These are phyloP conservation scores for Cryptosporidium viatorum DNA, from an alignment of 169 alveolate genomes.

Conservation along the genomic window DNA sequence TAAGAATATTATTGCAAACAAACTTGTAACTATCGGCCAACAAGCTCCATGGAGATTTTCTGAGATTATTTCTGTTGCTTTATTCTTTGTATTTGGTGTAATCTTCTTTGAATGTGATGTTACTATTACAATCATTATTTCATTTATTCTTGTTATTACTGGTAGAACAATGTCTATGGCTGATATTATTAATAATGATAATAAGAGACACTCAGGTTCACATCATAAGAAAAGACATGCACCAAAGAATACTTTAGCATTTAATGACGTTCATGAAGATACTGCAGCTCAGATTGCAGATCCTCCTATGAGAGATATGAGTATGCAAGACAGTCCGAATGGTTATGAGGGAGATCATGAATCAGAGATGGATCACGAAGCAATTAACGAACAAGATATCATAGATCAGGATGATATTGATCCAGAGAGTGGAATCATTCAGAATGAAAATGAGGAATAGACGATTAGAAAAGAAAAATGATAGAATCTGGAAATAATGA, in stretches of 20 bases:
- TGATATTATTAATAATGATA: slow-evolving; percentile 83
- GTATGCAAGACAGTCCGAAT: slow-evolving; percentile 31
- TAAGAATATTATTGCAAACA: slow-evolving; percentile 91
- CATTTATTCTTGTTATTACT: slow-evolving; percentile 80
- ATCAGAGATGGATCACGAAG: slow-evolving; percentile 60
- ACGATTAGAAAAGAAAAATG: background rate
- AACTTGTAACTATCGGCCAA: slow-evolving; percentile 92
- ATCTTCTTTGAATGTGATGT: slow-evolving; percentile 84
- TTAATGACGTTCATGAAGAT: slow-evolving; percentile 70
- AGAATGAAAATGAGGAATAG: slow-evolving; percentile 28
- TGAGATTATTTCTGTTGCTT: slow-evolving; percentile 89
- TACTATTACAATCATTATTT: slow-evolving; percentile 80
- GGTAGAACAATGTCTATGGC: slow-evolving; percentile 86
- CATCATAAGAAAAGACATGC: slow-evolving; percentile 30
- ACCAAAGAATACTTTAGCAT: slow-evolving; percentile 47
- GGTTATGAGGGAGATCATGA: slow-evolving; percentile 59
- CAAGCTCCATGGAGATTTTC: slow-evolving; percentile 94
- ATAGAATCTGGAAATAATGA: background rate
- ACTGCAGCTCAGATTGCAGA: slow-evolving; percentile 42
- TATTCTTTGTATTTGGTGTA: slow-evolving; percentile 89
- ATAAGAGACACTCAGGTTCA: slow-evolving; percentile 13
- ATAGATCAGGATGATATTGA: slow-evolving; percentile 40
- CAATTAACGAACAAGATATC: slow-evolving; percentile 14
- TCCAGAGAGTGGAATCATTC: slow-evolving; percentile 51
- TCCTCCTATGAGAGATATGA: slow-evolving; percentile 58